phyloP scores from a whole-genome alignment of 352 stramenopile genomes.

The Globisporangium cylindrosporum region DNA sequence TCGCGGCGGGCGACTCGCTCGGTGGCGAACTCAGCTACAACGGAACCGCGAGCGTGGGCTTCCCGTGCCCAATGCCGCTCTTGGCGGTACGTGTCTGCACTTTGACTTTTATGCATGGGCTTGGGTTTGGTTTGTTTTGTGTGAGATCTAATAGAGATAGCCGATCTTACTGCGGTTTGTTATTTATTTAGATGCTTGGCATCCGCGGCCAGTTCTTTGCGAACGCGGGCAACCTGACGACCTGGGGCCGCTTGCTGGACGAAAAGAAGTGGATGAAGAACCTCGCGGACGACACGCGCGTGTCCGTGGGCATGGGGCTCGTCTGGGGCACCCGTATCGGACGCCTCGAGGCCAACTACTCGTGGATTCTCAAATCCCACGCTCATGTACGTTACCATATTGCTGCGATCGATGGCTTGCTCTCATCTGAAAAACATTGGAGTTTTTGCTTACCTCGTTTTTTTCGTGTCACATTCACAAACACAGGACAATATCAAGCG shows the following conservation, averaged over 20 bases:
- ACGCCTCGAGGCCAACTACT: conserved; percentile 90
- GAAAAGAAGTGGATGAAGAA: conserved; percentile 91
- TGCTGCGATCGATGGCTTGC: not conserved
- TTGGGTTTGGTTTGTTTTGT: not conserved
- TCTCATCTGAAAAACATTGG: not conserved
- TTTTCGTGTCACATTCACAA: conserved; percentile 6
- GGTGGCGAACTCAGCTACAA: conserved; percentile 89
- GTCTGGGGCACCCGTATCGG: conserved; percentile 85
- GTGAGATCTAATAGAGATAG: not conserved
- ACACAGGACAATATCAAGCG: conserved; percentile 84
- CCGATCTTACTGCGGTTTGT: not conserved
- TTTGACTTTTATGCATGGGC: not conserved
- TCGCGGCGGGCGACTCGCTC: conserved; percentile 77
- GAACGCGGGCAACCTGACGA: conserved; percentile 89
- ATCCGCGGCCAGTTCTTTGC: conserved; percentile 88
- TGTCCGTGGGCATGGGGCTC: conserved; percentile 83
- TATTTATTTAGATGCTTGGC: conserved; percentile 56
- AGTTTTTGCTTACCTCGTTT: not conserved
- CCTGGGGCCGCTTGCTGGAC: conserved; percentile 79
- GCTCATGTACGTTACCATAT: conserved; percentile 46
- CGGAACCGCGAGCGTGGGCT: conserved; percentile 78
- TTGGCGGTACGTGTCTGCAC: conserved; percentile 54
- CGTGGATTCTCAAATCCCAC: conserved; percentile 86
- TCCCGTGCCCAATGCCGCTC: conserved; percentile 80
- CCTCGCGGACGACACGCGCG: conserved; percentile 80